Percentiles rank a stretch among this genome's conserved stretches.
phyloP scores from a whole-genome alignment of 106 monocot genomes.

The Allium cepa region DNA sequence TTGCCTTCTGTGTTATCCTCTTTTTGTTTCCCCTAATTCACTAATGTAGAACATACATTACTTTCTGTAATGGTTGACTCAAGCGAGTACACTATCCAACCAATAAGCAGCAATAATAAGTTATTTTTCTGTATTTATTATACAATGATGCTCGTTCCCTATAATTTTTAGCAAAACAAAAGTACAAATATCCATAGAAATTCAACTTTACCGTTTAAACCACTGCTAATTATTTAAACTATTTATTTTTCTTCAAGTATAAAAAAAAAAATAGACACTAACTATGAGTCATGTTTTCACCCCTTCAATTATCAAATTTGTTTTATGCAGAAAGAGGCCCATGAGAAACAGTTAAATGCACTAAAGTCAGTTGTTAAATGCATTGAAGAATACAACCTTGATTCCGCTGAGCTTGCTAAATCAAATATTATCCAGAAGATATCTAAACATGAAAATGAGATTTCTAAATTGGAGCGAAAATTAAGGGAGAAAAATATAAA shows the following conservation, averaged over 20 bases:
- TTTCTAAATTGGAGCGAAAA: slow-evolving; percentile 4
- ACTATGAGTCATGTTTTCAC: not conserved
- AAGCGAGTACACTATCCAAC: too few relatives aligned
- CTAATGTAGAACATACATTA: too few relatives aligned
- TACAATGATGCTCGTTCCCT: too few relatives aligned
- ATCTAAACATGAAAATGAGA: slow-evolving; percentile 10
- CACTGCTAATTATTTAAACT: too few relatives aligned
- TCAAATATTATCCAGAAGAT: slow-evolving; percentile 18
- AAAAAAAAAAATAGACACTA: not conserved
- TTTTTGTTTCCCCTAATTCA: too few relatives aligned
- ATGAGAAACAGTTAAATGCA: slow-evolving; percentile 11
- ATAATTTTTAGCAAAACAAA: not conserved
- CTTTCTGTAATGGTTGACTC: too few relatives aligned
- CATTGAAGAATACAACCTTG: slow-evolving; percentile 35
- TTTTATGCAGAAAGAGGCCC: slow-evolving; percentile 20
- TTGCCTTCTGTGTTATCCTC: too few relatives aligned
- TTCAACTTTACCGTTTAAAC: not conserved
- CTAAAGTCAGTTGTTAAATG: slow-evolving; percentile 30
- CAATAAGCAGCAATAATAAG: too few relatives aligned
- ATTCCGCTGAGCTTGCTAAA: slow-evolving; percentile 6
- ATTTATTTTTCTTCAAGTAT: not conserved
- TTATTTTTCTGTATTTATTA: too few relatives aligned
- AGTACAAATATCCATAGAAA: not conserved
- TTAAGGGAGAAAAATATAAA: slow-evolving; percentile 8
- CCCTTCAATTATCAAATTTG: not conserved